These are phyloP conservation scores for Corylus avellana DNA, from an alignment of 306 rosid species.

Conservation along the genomic window DNA sequence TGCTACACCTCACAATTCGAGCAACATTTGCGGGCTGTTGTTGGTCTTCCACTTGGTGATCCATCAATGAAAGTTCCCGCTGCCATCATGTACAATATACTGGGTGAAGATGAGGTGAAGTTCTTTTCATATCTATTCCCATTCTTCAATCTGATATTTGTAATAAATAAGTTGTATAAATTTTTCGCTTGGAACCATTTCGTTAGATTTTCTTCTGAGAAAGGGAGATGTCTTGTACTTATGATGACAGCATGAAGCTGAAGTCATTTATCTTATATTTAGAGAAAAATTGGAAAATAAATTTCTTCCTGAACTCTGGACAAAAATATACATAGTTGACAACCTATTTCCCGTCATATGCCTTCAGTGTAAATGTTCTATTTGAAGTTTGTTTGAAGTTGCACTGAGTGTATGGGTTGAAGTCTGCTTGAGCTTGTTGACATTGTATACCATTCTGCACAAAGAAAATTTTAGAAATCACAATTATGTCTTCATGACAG, in stretches of 20 bases:
- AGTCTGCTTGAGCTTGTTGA: neutral
- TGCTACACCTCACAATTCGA: constrained; percentile 88
- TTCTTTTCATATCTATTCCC: neutral
- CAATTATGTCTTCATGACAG: neutral
- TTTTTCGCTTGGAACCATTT: neutral
- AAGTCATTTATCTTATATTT: neutral
- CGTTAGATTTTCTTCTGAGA: neutral
- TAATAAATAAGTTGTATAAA: neutral
- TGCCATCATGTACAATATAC: constrained; percentile 82
- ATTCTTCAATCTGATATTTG: neutral
- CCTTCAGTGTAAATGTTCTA: neutral
- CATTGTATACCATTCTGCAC: neutral
- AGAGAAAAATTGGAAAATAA: neutral
- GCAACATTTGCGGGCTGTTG: constrained; percentile 92
- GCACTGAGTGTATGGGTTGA: neutral
- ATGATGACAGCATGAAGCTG: neutral
- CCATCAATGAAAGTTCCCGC: constrained; percentile 87
- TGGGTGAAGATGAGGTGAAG: constrained; percentile 87
- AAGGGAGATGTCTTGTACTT: neutral
- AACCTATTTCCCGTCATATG: neutral
- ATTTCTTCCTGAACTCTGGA: too few relatives aligned
- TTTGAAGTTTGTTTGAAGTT: neutral
- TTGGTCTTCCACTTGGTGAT: constrained; percentile 98
- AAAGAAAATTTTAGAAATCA: neutral
- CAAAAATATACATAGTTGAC: neutral